A percentile compares a stretch with the other conserved stretches of the same genome.
Conservation (phyloP, 2,329 filamentous ascomycete species). For the Fusarium papillatum region DNA sequence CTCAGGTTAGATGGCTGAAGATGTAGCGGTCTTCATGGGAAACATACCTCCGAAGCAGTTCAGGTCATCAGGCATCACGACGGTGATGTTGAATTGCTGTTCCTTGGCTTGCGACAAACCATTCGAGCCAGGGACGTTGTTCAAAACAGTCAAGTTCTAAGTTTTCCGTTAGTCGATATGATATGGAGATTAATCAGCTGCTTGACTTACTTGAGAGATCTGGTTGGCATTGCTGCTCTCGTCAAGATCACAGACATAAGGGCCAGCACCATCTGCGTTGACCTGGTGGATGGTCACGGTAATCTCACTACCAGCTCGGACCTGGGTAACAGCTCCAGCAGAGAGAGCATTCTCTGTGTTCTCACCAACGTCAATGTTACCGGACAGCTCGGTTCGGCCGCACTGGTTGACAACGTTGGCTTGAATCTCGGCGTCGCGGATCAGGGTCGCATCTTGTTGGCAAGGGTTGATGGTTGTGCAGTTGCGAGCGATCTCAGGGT, state of each 20-base stretch:
- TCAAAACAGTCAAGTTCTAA: conserved; percentile 62
- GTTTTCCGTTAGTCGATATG: background rate
- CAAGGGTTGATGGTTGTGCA: conserved; percentile 75
- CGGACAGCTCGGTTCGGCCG: conserved; percentile 71
- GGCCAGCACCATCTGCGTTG: conserved; percentile 75
- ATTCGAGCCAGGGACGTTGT: conserved; percentile 71
- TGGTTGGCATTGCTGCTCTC: conserved; percentile 56
- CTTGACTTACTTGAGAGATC: conserved; percentile 24
- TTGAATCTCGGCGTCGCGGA: conserved; percentile 68
- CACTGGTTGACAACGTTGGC: conserved; percentile 70
- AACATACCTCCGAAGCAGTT: conserved; percentile 64
- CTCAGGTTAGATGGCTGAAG: background rate
- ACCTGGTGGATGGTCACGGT: conserved; percentile 76
- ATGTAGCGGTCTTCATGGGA: rapidly evolving
- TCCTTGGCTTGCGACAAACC: conserved; percentile 69
- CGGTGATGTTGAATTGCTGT: conserved; percentile 68
- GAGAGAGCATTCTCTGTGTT: conserved; percentile 66
- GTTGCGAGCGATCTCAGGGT: conserved; percentile 69
- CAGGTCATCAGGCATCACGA: conserved; percentile 64
- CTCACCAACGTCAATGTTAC: conserved; percentile 73
- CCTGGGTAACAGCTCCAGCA: conserved; percentile 61
- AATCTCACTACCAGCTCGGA: conserved; percentile 59
- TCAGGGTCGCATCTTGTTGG: conserved; percentile 75
- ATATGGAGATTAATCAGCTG: rapidly evolving
- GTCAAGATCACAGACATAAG: conserved; percentile 68